A percentile compares a stretch with the other conserved stretches of the same genome.
Conservation (phyloP, 2,329 filamentous ascomycete species). For the Trichophyton verrucosum region DNA sequence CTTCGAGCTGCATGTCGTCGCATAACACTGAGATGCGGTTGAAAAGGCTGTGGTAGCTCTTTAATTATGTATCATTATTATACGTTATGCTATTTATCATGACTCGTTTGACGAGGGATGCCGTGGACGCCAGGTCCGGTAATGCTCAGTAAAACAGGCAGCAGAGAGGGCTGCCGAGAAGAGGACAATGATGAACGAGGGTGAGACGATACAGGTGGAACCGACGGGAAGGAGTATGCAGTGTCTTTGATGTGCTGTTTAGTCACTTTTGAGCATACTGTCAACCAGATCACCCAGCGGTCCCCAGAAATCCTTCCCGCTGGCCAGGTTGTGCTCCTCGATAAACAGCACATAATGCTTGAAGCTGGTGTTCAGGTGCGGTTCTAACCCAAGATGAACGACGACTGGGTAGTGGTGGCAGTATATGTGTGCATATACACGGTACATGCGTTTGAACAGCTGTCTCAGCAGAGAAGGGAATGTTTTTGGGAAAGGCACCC, state of each 20-base stretch:
- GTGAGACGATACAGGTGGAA: neutral
- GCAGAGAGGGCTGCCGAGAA: neutral
- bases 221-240: neutral
- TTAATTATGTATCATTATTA: conserved; percentile 3
- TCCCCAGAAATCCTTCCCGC: conserved; percentile 94
- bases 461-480: conserved; percentile 82
- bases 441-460: conserved; percentile 97
- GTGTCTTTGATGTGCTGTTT: neutral
- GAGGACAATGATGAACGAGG: neutral
- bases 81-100: conserved; percentile 1
- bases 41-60: neutral
- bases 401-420: conserved; percentile 98
- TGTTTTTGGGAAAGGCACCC: conserved; percentile 86
- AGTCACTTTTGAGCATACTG: conserved; percentile 93
- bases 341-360: conserved; percentile 99
- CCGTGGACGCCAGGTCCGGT: neutral
- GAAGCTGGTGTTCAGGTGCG: conserved; percentile 97
- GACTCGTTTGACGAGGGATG: neutral
- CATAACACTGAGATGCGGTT: neutral
- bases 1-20: no score
- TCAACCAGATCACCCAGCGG: conserved; percentile 91
- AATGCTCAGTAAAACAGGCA: neutral
- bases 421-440: conserved; percentile 98
- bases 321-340: conserved; percentile 86
- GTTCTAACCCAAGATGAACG: conserved; percentile 85